phyloP scores from a whole-genome alignment of 1,139 yeast species.

The Debaryomyces psychrophilus region DNA sequence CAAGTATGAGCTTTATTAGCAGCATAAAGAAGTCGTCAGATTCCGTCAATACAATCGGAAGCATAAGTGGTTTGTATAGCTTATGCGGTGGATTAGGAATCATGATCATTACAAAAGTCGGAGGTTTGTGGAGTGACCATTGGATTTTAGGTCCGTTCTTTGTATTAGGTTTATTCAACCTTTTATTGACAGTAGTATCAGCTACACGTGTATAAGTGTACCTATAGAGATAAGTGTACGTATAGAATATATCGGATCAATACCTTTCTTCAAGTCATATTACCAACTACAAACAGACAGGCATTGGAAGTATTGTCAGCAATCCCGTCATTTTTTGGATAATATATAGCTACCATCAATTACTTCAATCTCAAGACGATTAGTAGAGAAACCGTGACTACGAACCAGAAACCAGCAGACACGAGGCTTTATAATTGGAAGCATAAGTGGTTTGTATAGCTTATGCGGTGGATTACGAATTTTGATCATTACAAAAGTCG shows the following conservation, averaged over 20 bases:
- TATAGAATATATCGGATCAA: too few relatives aligned
- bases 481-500: constrained; percentile 57
- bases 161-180: constrained; percentile 51
- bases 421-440: constrained; percentile 58
- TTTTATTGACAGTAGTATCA: constrained; percentile 18
- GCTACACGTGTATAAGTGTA: not conserved
- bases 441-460: constrained; percentile 69
- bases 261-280: too few relatives aligned
- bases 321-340: too few relatives aligned
- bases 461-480: constrained; percentile 74
- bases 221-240: too few relatives aligned
- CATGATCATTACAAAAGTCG: constrained; percentile 57
- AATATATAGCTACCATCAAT: too few relatives aligned
- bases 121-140: constrained; percentile 61
- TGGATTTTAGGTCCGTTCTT: constrained; percentile 66
- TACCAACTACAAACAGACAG: too few relatives aligned
- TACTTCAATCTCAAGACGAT: too few relatives aligned
- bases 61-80: constrained; percentile 69
- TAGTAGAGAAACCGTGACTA: too few relatives aligned
- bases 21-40: constrained; percentile 27
- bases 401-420: too few relatives aligned
- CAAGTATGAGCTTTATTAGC: constrained; percentile 47
- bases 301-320: too few relatives aligned
- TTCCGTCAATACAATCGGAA: constrained; percentile 44
- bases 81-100: constrained; percentile 75